Evolutionary conservation across 148 eudicot genomes (phyloP).

Genomic region (Camellia granthamiana): DNA sequence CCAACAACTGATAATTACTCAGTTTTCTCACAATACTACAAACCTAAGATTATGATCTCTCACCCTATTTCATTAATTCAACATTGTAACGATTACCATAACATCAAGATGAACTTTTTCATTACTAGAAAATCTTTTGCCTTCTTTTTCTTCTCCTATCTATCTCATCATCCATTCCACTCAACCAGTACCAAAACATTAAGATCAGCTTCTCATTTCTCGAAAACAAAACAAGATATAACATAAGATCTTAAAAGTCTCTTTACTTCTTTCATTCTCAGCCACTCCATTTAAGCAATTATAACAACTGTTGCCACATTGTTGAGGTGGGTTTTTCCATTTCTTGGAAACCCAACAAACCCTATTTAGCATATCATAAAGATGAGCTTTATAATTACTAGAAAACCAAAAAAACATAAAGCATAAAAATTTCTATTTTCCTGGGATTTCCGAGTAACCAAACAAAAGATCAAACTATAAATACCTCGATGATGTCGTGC

Average conservation of each 20-base stretch:
- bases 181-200: not conserved
- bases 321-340: not conserved
- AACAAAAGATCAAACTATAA: not conserved
- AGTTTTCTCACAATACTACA: not conserved
- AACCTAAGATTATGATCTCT: not conserved
- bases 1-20: not conserved
- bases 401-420: not conserved
- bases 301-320: not conserved
- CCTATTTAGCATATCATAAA: not conserved
- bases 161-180: not conserved
- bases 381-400: not conserved
- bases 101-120: not conserved
- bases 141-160: not conserved
- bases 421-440: not conserved
- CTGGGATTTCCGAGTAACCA: not conserved
- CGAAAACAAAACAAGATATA: not conserved
- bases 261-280: not conserved
- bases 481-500: constrained; percentile 82
- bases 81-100: not conserved
- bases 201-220: not conserved
- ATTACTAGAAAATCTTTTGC: not conserved
- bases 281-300: not conserved
- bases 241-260: not conserved
- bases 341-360: not conserved
- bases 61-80: not conserved